These are phyloP conservation scores for Euryodendron excelsum DNA, from an alignment of 148 eudicot species.

Conservation along the genomic window DNA sequence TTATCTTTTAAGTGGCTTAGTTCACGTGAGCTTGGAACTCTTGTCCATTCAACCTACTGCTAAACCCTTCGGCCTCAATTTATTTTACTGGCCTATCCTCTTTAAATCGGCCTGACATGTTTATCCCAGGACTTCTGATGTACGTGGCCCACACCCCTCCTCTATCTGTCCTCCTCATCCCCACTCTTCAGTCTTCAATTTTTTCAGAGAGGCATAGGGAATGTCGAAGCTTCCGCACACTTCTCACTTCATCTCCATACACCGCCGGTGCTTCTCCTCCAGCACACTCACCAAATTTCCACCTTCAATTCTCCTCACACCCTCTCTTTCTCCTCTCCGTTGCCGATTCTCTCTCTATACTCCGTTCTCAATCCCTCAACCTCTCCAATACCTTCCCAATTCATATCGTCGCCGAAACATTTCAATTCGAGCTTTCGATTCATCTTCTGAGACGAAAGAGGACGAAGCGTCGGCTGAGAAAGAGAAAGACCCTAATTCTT, in stretches of 20 bases:
- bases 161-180: not conserved
- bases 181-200: not conserved
- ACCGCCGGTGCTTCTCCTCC: conserved; percentile 28
- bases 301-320: conserved; percentile 12
- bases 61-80: too few species aligned
- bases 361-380: not conserved
- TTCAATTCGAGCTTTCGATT: conserved; percentile 20
- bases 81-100: too few species aligned
- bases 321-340: conserved; percentile 9
- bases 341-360: conserved; percentile 13
- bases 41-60: too few species aligned
- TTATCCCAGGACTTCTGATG: too few species aligned
- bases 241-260: conserved; percentile 24
- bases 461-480: conserved; percentile 1
- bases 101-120: too few species aligned
- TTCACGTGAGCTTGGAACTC: too few species aligned
- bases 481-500: not conserved
- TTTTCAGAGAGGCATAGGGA: not conserved
- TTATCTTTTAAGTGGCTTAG: too few species aligned
- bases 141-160: too few species aligned
- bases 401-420: not conserved
- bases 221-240: conserved; percentile 42
- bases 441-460: conserved; percentile 7
- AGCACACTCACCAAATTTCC: conserved; percentile 8
- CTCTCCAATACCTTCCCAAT: not conserved